Evolutionary conservation across 2,329 filamentous ascomycete species (phyloP).

Genomic region (Pestalotiopsis sp.): DNA sequence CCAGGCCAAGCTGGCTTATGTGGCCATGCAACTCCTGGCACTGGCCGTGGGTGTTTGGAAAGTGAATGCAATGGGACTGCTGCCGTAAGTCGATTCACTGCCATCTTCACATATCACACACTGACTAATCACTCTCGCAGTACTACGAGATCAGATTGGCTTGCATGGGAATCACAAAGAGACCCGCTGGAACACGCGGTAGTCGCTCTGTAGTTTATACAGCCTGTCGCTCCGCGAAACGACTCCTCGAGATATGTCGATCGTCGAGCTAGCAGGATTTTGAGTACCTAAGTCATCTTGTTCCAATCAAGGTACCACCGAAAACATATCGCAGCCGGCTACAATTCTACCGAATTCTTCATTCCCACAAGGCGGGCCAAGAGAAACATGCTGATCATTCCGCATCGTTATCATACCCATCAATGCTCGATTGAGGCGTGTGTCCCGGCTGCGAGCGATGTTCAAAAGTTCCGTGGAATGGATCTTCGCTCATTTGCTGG

Average conservation of each 20-base stretch:
- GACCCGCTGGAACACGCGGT: constrained; percentile 69
- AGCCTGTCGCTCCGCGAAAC: background rate
- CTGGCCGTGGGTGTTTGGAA: constrained; percentile 92
- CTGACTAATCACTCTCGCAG: constrained; percentile 48
- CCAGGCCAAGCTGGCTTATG: constrained; percentile 84
- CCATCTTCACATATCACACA: background rate
- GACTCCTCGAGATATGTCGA: background rate
- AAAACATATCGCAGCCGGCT: background rate
- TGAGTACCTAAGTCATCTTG: background rate
- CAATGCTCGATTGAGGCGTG: background rate
- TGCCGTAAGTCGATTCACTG: constrained; percentile 67
- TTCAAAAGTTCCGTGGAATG: background rate
- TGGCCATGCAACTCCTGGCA: constrained; percentile 83
- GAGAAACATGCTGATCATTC: background rate
- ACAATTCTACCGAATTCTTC: background rate
- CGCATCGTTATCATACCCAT: background rate
- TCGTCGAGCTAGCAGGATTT: background rate
- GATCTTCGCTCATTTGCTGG: background rate
- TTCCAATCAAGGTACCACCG: background rate
- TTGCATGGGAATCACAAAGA: constrained; percentile 88
- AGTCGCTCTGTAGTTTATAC: constrained; percentile 53
- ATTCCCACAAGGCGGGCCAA: background rate
- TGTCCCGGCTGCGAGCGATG: background rate
- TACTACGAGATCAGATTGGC: constrained; percentile 95
- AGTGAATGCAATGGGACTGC: constrained; percentile 90